Percentiles rank a stretch among this genome's conserved stretches.
phyloP scores from a whole-genome alignment of 2,329 filamentous ascomycete species.

The Monilinia fructigena region DNA sequence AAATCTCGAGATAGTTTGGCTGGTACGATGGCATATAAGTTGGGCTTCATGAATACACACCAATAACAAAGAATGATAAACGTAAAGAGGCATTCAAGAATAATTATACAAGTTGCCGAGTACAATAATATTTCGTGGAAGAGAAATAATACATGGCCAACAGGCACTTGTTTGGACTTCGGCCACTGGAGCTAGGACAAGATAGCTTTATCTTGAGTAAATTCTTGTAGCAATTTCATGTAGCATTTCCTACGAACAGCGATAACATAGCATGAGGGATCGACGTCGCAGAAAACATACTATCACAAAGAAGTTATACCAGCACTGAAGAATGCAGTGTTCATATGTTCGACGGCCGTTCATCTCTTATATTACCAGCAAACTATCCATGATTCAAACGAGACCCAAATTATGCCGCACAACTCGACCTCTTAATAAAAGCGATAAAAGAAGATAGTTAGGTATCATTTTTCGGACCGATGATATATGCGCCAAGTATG shows the following conservation, averaged over 20 bases:
- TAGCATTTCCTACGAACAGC: not conserved
- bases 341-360: not conserved
- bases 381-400: not conserved
- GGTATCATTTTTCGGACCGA: conserved; percentile 7
- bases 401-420: not conserved
- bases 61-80: not conserved
- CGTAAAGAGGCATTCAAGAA: not conserved
- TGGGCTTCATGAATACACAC: not conserved
- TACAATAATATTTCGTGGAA: not conserved
- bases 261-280: not conserved
- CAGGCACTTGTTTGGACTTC: not conserved
- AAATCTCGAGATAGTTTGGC: not conserved
- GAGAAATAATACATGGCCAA: not conserved
- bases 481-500: conserved; percentile 16
- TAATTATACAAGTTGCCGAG: not conserved
- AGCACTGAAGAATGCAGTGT: not conserved
- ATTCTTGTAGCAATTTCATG: not conserved
- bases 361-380: not conserved
- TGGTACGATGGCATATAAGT: not conserved
- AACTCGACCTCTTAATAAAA: not conserved
- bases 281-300: not conserved
- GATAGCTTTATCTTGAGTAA: not conserved
- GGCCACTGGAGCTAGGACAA: conserved; percentile 2
- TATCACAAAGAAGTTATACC: not conserved
- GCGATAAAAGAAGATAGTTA: not conserved